These are phyloP conservation scores for Begonia loranthoides DNA, from an alignment of 306 rosid genomes.

Conservation along the genomic window DNA sequence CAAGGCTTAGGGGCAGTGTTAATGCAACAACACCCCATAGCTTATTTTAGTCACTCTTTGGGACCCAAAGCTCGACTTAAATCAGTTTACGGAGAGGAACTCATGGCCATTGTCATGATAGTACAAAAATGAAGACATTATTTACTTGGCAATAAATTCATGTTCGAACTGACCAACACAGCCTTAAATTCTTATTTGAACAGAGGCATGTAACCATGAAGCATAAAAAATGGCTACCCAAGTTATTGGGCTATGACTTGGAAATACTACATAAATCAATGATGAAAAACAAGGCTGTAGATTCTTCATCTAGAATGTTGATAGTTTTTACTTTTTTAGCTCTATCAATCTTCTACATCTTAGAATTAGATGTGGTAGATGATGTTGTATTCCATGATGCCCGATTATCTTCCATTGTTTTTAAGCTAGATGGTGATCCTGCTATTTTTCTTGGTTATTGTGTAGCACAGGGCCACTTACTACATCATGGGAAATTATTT, in stretches of 20 bases:
- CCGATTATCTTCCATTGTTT: neutral
- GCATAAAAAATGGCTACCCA: neutral
- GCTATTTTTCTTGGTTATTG: too few relatives aligned
- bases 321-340: too few relatives aligned
- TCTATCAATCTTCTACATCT: too few relatives aligned
- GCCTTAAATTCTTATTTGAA: neutral
- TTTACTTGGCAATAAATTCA: neutral
- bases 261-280: neutral
- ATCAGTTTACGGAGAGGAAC: neutral
- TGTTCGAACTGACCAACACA: neutral
- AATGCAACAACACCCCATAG: neutral
- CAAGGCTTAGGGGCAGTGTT: neutral
- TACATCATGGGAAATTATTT: neutral
- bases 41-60: neutral
- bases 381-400: neutral
- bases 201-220: neutral
- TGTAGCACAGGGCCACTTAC: too few relatives aligned
- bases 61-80: neutral
- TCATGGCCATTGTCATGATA: neutral
- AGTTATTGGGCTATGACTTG: neutral
- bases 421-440: neutral
- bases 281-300: neutral
- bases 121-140: neutral
- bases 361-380: neutral
- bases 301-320: neutral